phyloP scores from a whole-genome alignment of 2,329 filamentous ascomycete species.

The Fusarium nisikadoi region DNA sequence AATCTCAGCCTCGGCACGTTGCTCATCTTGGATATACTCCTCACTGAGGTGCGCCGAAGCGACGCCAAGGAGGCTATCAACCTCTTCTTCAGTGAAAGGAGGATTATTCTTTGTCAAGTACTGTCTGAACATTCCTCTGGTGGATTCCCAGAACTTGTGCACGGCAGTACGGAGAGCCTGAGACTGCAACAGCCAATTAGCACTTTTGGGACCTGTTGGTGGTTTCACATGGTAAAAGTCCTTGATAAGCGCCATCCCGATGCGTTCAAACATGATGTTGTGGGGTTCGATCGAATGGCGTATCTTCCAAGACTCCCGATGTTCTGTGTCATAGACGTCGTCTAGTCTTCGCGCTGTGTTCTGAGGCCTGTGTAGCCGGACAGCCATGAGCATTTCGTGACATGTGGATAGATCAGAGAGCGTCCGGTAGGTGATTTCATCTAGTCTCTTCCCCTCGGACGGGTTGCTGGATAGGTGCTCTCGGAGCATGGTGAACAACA shows the following conservation, averaged over 20 bases:
- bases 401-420: neutral
- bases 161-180: no score
- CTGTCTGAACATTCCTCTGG: fast-evolving
- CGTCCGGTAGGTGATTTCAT: fast-evolving
- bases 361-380: neutral
- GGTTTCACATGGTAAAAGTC: neutral
- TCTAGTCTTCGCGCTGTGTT: neutral
- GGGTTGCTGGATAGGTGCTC: fast-evolving
- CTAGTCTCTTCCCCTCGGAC: fast-evolving
- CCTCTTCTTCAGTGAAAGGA: fast-evolving
- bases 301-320: neutral
- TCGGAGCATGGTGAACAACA: neutral
- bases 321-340: neutral
- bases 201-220: fast-evolving
- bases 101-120: fast-evolving
- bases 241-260: neutral
- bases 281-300: neutral
- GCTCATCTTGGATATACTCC: neutral
- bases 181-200: neutral
- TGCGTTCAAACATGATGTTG: no score
- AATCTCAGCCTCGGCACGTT: fast-evolving
- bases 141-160: neutral
- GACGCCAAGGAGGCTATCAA: fast-evolving
- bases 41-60: neutral
- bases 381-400: fast-evolving